Base-by-base conservation (phyloP, 2,329 filamentous ascomycete genomes). In the Xylariaceae sp. region DNA sequence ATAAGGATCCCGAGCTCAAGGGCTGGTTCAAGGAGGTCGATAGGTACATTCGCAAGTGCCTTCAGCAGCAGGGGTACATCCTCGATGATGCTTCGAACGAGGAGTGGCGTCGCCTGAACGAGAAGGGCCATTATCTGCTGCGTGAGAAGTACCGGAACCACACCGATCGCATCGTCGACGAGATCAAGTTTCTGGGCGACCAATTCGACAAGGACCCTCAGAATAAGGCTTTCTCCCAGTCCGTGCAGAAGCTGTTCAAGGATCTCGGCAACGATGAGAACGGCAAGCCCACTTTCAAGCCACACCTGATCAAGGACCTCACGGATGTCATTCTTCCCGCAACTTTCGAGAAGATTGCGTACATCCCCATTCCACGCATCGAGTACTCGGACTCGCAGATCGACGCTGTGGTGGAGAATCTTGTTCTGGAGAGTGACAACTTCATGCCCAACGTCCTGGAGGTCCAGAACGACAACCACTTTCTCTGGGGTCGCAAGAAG, bases 361-460 rank as follows among this genome's bases (percentile, higher is more conserved):
- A 98, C 59, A 75, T 98, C 11, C 88, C 92, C 4, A 77, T 98
- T 31, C 92, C 92, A 15, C 83, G 92, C 36, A 94, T 98, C 40
- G 92, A 98, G 65, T 92, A 88, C 54, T 82, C 78, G 2, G 92
- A 96, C 49, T 71, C 75, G 3, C 77, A 81, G 69, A 70, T 94
- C 32, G 92, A 98, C 59, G 82, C 82, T 31, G 75, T 96, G 31
- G 75, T 98, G 28, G 92, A 98, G 67, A 98, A 98, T 59, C 68
- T 98, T 9, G 83, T 95, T 29, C 75, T 98, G 33, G 92, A 98
- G 65, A 89, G 86, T 45, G 89, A 96, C 68, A 98, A 98, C 64
- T 79, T 98, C 49, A 87, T 89, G 64, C 92, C 92, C 43, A 98
- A 98, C 50, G 72, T 90, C 5, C 61, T 94, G 24, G 90, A 98